These are phyloP conservation scores for Anastatica hierochuntica DNA, from an alignment of 345 rosid genomes.

Conservation along the genomic window DNA sequence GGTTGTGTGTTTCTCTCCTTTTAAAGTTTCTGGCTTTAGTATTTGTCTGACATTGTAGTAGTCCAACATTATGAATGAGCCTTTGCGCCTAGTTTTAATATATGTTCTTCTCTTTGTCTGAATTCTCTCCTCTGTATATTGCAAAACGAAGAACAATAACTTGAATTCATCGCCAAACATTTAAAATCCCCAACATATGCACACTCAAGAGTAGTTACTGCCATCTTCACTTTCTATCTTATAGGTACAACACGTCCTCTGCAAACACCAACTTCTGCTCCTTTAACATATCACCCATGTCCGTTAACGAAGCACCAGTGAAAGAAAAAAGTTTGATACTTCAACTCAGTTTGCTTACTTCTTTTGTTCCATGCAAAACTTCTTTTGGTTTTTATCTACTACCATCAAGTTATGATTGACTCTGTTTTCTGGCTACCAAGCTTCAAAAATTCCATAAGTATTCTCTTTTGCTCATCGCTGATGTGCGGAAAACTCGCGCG, in stretches of 20 bases:
- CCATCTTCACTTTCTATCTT: conserved; percentile 8
- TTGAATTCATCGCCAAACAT: too few relatives aligned
- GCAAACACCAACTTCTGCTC: conserved; percentile 8
- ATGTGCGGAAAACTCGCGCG: conserved; percentile 75
- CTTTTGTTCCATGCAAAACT: background rate
- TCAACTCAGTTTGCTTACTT: background rate
- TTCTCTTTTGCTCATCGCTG: conserved; percentile 49
- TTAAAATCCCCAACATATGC: too few relatives aligned
- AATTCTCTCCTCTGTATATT: background rate
- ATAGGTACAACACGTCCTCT: background rate
- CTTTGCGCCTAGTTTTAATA: background rate
- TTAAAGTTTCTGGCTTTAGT: conserved; percentile 15
- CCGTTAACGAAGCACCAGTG: background rate
- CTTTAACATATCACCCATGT: background rate
- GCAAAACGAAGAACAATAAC: too few relatives aligned
- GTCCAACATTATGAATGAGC: background rate
- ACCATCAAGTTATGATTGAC: background rate
- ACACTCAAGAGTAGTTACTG: background rate
- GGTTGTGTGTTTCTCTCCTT: background rate
- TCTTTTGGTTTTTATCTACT: background rate
- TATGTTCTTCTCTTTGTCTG: background rate
- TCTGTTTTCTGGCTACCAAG: conserved; percentile 30
- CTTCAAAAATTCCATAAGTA: conserved; percentile 68
- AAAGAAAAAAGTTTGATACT: background rate
- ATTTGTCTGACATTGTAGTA: conserved; percentile 5